Conservation (phyloP, 2,329 filamentous ascomycete genomes). For the Penicillium sp. region DNA sequence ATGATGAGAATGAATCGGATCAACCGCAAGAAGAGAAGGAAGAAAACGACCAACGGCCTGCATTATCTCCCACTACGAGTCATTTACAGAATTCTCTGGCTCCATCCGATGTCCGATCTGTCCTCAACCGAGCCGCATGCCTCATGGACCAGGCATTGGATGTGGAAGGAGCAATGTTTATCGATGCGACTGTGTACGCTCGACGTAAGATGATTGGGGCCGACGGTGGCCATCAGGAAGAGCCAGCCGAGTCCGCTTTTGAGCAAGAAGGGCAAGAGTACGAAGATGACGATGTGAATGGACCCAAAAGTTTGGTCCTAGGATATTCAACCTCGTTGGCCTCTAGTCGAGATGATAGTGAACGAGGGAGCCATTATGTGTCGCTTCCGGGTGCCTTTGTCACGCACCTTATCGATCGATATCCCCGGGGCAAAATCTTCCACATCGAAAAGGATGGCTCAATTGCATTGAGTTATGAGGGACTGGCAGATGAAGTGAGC, state of each 20-base stretch:
- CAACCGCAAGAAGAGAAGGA: slow-evolving; percentile 1
- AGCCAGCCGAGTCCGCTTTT: background rate
- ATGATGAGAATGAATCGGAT: background rate
- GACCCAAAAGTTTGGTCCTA: slow-evolving; percentile 22
- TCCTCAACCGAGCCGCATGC: slow-evolving; percentile 23
- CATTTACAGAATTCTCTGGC: slow-evolving; percentile 22
- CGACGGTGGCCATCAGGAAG: background rate
- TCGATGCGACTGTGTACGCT: slow-evolving; percentile 25
- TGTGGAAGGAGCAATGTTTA: slow-evolving; percentile 27
- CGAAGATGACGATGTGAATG: slow-evolving; percentile 9
- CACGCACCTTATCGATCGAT: slow-evolving; percentile 25
- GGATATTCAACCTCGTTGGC: slow-evolving; percentile 23
- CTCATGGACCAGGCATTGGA: slow-evolving; percentile 27
- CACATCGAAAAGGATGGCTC: slow-evolving; percentile 28
- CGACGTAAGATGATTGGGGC: slow-evolving; percentile 22
- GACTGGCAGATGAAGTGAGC: slow-evolving; percentile 21
- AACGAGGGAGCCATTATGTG: slow-evolving; percentile 17
- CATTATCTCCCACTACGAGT: slow-evolving; percentile 24
- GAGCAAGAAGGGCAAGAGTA: background rate
- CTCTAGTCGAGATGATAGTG: slow-evolving; percentile 9
- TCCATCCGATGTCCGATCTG: slow-evolving; percentile 21
- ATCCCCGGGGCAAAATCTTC: slow-evolving; percentile 29
- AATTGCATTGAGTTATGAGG: slow-evolving; percentile 27
- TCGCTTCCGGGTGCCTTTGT: slow-evolving; percentile 23
- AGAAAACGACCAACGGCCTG: slow-evolving; percentile 16